Evolutionary conservation across 2,329 filamentous ascomycete species (phyloP), one percentile per base, ranked within the genome.

Genomic region (Phialemoniopsis sp.): DNA sequence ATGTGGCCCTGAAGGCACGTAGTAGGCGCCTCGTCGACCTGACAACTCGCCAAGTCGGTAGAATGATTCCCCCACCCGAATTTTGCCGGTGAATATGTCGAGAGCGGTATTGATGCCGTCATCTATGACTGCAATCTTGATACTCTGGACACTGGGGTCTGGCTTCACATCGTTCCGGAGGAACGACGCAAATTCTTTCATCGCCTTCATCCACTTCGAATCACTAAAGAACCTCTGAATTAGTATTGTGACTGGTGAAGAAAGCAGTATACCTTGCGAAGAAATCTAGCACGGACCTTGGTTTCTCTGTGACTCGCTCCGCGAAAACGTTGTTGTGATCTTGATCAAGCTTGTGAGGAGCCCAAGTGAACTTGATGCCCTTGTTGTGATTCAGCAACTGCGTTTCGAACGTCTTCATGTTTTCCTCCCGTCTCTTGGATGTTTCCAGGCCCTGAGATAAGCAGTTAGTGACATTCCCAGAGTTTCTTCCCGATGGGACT

Each of bases 111-210:
- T 38, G 36, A 41, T 39, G n/a, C 42, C 39, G 34, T 41, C 39
- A 34, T 44, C 42, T 30, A 41, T 41, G 30, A 39, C 34, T 5
- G 42, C 42, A 16, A 41, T 41, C 29, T 39, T 36, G 38, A 41
- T 31, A 4, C 38, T 38, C 32, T 17, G n/a, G 5, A 39, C 32
- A 6, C 21, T 6, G 7, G 30, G 13, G 13, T 9, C 16, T 39
- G 35, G 29, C 13, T 29, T 6, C n/a, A 26, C 19, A 6, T n/a
- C 21, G 21, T 6, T 6, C 10, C 21, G 21, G 28, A 44, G 36
- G 17, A 40, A 38, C 9, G 18, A 10, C 12, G 38, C 38, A 33
- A 40, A 44, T 13, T 32, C 19, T 13, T 30, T 21, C 38, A 44
- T 36, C 2, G 29, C 6, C 35, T 12, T 19, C 37, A 41, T 41